Evolutionary conservation across 352 stramenopile genomes (phyloP), one percentile per base, ranked within the genome.

Genomic region (Phytophthora podocarpi): DNA sequence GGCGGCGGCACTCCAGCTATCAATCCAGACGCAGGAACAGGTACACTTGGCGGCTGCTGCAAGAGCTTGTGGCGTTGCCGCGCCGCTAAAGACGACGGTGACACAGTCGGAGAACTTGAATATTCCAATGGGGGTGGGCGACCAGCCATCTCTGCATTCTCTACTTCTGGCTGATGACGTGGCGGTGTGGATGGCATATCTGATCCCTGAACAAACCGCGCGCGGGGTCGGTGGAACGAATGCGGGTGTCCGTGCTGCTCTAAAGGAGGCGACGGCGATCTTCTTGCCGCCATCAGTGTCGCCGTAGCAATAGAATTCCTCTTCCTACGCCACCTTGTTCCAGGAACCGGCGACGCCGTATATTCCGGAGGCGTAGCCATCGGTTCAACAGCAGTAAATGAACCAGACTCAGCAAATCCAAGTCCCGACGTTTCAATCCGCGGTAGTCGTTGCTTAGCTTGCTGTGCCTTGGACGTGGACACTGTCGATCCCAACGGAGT

Each of bases 331-430:
- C 70, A 85, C 31, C 74, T 74, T 12, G 42, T 56, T 15, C 68
- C 72, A 32, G 78, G 62, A 15, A 89, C 59, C 0, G 80, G 80
- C 15, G 82, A 90, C 35, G 83, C 72, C 9, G 76, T 80, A 56
- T 89, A 89, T 57, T 87, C 78, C 6, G 76, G 78, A 21, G 71
- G 61, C 2, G 61, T 64, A 2, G 60, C 56, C 18, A 67, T 49
- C 2, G 47, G 21, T 21, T 62, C 26, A 28, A 39, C 37, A 4
- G 30, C 32, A 10, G 20, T n/a, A 3, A 52, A 41, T 13, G 31
- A 16, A 30, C n/a, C 43, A 26, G 26, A 18, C n/a, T 70, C 57
- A n/a, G 32, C 8, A 24, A 58, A 67, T 12, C 40, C 50, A 30
- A 53, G 56, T 21, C 60, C 39, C 2, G 45, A 72, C 2, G 70